A percentile compares a stretch with the other conserved stretches of the same genome.
Evolutionary conservation across 176 grass and related monocot genomes (phyloP).

Genomic region (Musa troglodytarum): DNA sequence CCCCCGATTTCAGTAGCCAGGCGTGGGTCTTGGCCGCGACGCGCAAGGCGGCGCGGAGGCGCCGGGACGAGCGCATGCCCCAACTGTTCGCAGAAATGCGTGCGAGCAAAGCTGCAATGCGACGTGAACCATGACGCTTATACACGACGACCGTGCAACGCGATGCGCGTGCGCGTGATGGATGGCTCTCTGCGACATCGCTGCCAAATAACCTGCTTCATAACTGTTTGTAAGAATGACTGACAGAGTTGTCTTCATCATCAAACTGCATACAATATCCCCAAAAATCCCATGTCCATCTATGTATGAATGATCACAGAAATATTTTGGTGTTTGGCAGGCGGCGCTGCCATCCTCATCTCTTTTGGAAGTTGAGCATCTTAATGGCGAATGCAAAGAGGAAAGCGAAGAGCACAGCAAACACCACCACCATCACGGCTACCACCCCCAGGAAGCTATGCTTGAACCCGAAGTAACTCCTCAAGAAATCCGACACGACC

Average conservation of each 20-base stretch:
- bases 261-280: too few species aligned
- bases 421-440: slow-evolving; percentile 39
- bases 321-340: too few species aligned
- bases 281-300: too few species aligned
- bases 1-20: slow-evolving; percentile 32
- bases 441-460: slow-evolving; percentile 56
- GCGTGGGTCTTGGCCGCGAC: slow-evolving; percentile 38
- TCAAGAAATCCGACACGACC: slow-evolving; percentile 37
- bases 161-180: too few species aligned
- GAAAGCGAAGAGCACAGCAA: slow-evolving; percentile 47
- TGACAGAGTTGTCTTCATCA: too few species aligned
- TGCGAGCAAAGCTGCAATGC: too few species aligned
- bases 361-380: slow-evolving; percentile 78
- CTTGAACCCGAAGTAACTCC: slow-evolving; percentile 47
- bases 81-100: background rate
- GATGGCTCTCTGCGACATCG: too few species aligned
- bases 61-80: slow-evolving; percentile 24
- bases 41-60: slow-evolving; percentile 1
- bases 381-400: slow-evolving; percentile 72
- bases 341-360: slow-evolving; percentile 22
- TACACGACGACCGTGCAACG: too few species aligned
- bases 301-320: too few species aligned
- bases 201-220: too few species aligned
- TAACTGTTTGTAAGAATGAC: too few species aligned
- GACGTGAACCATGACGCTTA: too few species aligned